Base-by-base conservation (phyloP, 805 yeast genomes). In the Schwanniomyces occidentalis region DNA sequence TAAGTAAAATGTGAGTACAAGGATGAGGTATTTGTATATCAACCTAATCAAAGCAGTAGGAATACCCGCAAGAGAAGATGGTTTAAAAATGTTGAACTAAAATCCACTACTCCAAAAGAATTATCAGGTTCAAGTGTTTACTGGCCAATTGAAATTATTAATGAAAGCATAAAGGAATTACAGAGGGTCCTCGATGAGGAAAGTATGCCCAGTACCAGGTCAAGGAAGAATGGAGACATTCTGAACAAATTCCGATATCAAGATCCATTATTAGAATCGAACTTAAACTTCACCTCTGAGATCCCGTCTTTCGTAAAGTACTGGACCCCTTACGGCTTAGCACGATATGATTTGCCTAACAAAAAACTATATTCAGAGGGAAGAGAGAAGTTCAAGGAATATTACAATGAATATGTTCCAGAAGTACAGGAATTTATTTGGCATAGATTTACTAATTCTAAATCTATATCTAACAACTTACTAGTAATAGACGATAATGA, bases 391-490 rank as follows among this genome's bases (percentile, higher is more conserved):
- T 6, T n/a, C 21, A 16, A 12, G 8, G 5, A 6, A 7, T 24
- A 24, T 13, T 25, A 3, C 16, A 7, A 25, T 26, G 35, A 34
- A 16, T 13, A 19, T 12, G 26, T 12, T 15, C 19, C 37, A 7
- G 37, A 27, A 9, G 31, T 28, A 5, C 37, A 27, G 16, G 26
- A 27, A 17, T 22, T 27, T 5, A 13, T 34, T 10, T 34, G 32
- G 32, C 24, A 7, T n/a, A 10, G n/a, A 9, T 27, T 34, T 16
- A 8, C 31, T 12, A 20, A 27, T 6, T 17, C 25, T 8, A 27
- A 34, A n/a, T 27, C 12, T 8, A 8, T 20, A 8, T 27, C n/a
- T n/a, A 27, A 34, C 12, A 27, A 20, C 17, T n/a, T 27, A n/a
- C 17, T 27, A 13, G 32, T 27, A 6, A 19, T 18, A 9, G 27